phyloP scores from a whole-genome alignment of 306 rosid species.

The Dicorynia guianensis region DNA sequence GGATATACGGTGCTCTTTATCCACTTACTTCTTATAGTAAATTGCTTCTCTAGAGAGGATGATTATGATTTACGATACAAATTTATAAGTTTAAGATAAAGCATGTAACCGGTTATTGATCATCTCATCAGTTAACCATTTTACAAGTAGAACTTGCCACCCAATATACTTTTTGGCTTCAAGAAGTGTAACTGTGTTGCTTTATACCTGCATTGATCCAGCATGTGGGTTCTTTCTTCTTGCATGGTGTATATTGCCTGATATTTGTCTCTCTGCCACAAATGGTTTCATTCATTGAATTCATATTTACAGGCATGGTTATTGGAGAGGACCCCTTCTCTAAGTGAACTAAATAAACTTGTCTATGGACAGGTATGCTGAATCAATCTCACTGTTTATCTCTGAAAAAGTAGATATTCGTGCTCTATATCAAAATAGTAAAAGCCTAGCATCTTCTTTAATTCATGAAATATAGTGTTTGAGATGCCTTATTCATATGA shows the following conservation, averaged over 20 bases:
- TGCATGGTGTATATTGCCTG: constrained; percentile 4
- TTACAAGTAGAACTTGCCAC: background rate
- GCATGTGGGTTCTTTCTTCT: background rate
- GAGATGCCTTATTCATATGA: constrained; percentile 18
- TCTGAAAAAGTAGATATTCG: constrained; percentile 6
- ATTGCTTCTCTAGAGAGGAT: background rate
- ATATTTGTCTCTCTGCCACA: constrained; percentile 28
- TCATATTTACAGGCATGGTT: constrained; percentile 72
- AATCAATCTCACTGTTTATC: constrained; percentile 26
- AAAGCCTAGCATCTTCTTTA: constrained; percentile 33
- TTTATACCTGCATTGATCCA: background rate
- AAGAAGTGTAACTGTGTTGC: background rate
- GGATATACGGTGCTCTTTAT: background rate
- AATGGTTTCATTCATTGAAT: constrained; percentile 48
- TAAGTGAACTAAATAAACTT: constrained; percentile 90
- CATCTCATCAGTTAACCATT: background rate
- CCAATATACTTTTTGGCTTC: background rate
- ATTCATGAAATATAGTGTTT: constrained; percentile 29
- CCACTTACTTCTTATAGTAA: background rate
- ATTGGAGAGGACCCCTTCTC: constrained; percentile 92
- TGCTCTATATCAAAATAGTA: constrained; percentile 35
- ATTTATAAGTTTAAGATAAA: background rate
- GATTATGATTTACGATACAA: background rate
- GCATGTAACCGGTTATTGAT: background rate
- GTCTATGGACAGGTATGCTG: constrained; percentile 89